Base-by-base conservation (phyloP, 257 asterid genomes). In the Nicotiana noctiflora region DNA sequence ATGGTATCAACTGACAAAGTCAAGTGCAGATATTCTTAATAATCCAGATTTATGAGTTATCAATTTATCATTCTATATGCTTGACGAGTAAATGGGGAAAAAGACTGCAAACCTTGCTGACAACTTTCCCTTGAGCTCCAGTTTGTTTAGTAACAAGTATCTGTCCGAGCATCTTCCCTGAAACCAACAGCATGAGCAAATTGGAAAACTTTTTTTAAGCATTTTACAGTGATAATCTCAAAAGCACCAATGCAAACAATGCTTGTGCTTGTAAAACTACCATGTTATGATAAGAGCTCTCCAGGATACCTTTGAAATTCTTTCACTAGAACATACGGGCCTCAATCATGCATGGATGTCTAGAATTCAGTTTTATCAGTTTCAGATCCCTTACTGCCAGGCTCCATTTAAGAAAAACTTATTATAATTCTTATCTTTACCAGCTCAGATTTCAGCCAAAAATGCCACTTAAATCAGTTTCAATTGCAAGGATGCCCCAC, bases 111-210 rank as follows among this genome's bases (percentile, higher is more conserved):
- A 95, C 99, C 98, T 93, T 95, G 97, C 98, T 92, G 89, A 95
- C 99, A 86, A 93, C 70, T 88, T 91, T 93, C 83, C 99, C 99
- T 83, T 93, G 94, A 77, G 98, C 86, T 72, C 98, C 99, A 81
- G 93, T 89, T 89, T 95, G 98, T 83, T 95, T 93, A 14, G 99
- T 95, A 80, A 95, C 99, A 86, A 95, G 98, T 86, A 91, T 85
- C 82, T 91, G 94, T 46, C 97, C 97, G 23, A 95, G 95, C 99
- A 93, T 95, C 87, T 93, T 90, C 79, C 94, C 99, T 95, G 93
- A 59, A n/a, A 8, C 29, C 64, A 59, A 59, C 13, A 59, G 27
- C 64, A 59, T 9, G 29, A 21, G 21, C 64, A 59, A 59, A 56
- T 5, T 56, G 61, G 61, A 18, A 18, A 56, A 56, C 19, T 56